Base-by-base conservation (phyloP, 345 rosid genomes). In the Lepidium didymum region DNA sequence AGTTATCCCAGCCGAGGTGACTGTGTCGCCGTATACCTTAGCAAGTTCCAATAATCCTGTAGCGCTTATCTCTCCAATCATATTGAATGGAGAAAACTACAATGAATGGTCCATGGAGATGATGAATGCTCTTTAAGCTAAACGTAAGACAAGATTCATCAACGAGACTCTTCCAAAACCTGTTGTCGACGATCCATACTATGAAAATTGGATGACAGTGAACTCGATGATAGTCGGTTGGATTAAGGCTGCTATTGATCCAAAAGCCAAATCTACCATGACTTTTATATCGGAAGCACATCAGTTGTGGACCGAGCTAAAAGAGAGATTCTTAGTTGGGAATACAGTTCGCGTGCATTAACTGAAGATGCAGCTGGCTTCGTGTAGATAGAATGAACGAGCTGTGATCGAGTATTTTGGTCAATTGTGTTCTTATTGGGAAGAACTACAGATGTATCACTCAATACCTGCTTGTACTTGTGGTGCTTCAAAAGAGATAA, bases 351-450 rank as follows among this genome's bases (percentile, higher is more conserved):
- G 37, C 2, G 8, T 31, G 1, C 57, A 53, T 7, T 19, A 53
- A 1, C 3, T 53, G 0, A 53, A 53, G 4, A 0, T 38, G 0
- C 10, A 31, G 2, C 12, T 53, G 0, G 57, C 57, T 0, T 3
- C 57, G 2, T 53, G 57, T 14, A 7, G 21, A 0, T 38, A 53
- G 7, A 12, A 53, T 1, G 40, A 40, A 7, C 14, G 14, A 8
- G 0, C 13, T 0, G 40, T 53, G 0, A 0, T 19, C 0, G 23
- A 53, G 0, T 53, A 53, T 1, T 33, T n/a, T 2, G 23, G 3
- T 0, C 1, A n/a, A 0, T 47, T 47, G 31, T 18, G 13, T 1
- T 1, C 0, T 5, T n/a, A 7, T n/a, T 53, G 40, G 40, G 58
- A 53, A n/a, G 58, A 53, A 1, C 5, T 53, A 0, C 2, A n/a